These are phyloP conservation scores for Quercus dentata DNA, from an alignment of 306 rosid species.

Conservation along the genomic window DNA sequence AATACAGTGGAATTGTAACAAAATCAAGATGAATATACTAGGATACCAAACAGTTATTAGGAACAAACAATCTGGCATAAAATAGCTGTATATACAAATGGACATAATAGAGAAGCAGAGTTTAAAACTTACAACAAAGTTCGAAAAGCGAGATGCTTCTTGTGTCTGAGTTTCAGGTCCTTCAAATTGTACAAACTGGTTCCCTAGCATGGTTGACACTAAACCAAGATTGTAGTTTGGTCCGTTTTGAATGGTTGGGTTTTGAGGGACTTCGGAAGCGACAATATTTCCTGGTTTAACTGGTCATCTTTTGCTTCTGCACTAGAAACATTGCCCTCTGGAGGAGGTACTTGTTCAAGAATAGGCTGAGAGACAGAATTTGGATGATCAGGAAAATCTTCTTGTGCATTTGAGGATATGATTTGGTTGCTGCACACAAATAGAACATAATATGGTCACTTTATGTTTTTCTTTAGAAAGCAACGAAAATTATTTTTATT, in stretches of 20 bases:
- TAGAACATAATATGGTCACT: constrained; percentile 15
- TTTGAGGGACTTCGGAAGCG: constrained; percentile 36
- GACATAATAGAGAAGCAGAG: background rate
- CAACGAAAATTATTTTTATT: background rate
- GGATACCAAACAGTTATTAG: background rate
- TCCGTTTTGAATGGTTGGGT: constrained; percentile 28
- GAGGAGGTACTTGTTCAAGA: constrained; percentile 29
- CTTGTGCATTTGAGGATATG: constrained; percentile 27
- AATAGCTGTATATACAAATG: background rate
- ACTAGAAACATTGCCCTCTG: constrained; percentile 33
- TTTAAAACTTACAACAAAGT: constrained; percentile 32
- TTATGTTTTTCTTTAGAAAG: background rate
- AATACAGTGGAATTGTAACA: background rate
- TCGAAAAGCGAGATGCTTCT: constrained; percentile 25
- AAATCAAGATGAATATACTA: background rate
- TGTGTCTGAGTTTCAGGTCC: constrained; percentile 22
- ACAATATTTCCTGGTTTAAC: constrained; percentile 40
- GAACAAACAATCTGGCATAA: background rate
- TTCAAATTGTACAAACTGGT: constrained; percentile 24
- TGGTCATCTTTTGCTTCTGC: constrained; percentile 44
- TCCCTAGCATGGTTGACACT: constrained; percentile 26
- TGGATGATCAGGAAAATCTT: constrained; percentile 39
- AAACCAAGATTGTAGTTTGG: constrained; percentile 29
- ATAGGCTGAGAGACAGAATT: constrained; percentile 30
- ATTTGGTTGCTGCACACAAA: constrained; percentile 43